These are phyloP conservation scores for Firmiana major DNA, from an alignment of 345 rosid genomes.

Conservation along the genomic window DNA sequence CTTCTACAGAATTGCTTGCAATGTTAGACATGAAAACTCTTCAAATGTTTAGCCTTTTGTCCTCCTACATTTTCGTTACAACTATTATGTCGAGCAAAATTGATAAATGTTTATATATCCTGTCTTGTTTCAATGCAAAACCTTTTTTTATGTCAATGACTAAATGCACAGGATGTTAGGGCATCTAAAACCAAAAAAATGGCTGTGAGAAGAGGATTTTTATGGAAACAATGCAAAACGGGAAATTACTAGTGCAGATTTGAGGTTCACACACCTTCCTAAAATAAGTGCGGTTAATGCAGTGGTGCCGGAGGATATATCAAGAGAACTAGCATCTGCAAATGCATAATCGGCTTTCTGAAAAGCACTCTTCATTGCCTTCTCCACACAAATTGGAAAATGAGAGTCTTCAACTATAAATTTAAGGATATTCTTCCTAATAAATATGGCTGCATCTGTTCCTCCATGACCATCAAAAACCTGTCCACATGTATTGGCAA, in stretches of 20 bases:
- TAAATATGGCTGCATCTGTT: slow-evolving; percentile 82
- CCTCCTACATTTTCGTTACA: neutral
- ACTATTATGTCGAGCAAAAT: neutral
- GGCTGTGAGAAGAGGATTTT: neutral
- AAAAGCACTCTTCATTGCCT: slow-evolving; percentile 78
- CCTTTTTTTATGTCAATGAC: neutral
- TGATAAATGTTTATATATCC: neutral
- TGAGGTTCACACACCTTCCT: slow-evolving; percentile 56
- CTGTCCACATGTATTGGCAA: slow-evolving; percentile 35
- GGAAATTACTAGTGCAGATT: neutral
- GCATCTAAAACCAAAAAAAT: neutral
- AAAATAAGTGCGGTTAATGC: slow-evolving; percentile 73
- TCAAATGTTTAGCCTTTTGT: neutral
- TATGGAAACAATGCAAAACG: neutral
- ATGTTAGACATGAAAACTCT: neutral
- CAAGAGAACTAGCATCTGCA: slow-evolving; percentile 79
- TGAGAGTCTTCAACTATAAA: slow-evolving; percentile 78
- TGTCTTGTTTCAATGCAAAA: neutral
- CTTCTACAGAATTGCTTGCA: neutral
- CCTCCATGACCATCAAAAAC: slow-evolving; percentile 99
- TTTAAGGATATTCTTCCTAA: slow-evolving; percentile 63
- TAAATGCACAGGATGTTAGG: neutral
- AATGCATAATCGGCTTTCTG: slow-evolving; percentile 85
- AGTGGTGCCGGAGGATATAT: slow-evolving; percentile 95
- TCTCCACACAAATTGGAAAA: slow-evolving; percentile 70